Percentiles rank a stretch among this genome's conserved stretches.
Evolutionary conservation across 345 rosid genomes (phyloP).

Genomic region (Carallia pectinifolia): DNA sequence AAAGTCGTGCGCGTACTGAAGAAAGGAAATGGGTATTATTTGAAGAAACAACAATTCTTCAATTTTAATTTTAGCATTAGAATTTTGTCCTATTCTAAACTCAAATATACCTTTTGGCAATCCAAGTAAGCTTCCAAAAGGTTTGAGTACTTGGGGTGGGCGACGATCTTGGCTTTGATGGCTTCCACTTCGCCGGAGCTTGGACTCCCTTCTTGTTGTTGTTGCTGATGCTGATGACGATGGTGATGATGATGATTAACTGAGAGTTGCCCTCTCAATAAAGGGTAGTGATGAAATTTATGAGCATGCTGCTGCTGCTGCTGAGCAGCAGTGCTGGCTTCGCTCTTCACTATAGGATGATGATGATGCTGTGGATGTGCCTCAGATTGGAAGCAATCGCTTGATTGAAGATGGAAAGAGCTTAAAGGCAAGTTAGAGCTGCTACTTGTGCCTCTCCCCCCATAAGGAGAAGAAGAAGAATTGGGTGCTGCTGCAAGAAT

Average conservation of each 20-base stretch:
- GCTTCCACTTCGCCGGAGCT: slow-evolving; percentile 56
- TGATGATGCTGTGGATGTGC: slow-evolving; percentile 24
- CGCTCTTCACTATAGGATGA: slow-evolving; percentile 64
- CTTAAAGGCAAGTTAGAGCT: slow-evolving; percentile 38
- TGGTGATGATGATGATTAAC: slow-evolving; percentile 32
- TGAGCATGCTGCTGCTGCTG: slow-evolving; percentile 31
- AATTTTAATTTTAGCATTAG: no score
- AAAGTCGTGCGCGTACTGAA: neutral
- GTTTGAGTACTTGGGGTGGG: slow-evolving; percentile 87
- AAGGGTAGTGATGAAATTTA: slow-evolving; percentile 60
- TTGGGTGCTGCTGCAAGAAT: slow-evolving; percentile 36
- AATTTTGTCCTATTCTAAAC: no score
- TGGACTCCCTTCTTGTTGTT: slow-evolving; percentile 41
- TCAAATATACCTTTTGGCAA: slow-evolving; percentile 74
- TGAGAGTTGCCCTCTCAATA: slow-evolving; percentile 46
- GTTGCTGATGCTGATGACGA: slow-evolving; percentile 9
- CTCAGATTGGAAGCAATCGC: slow-evolving; percentile 55
- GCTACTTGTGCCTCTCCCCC: slow-evolving; percentile 37
- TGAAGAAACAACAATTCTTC: no score
- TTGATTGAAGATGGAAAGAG: slow-evolving; percentile 49
- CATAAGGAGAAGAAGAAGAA: slow-evolving; percentile 47
- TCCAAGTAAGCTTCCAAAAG: slow-evolving; percentile 92
- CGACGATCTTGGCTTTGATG: slow-evolving; percentile 88
- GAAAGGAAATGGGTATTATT: neutral
- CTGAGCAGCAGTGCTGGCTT: slow-evolving; percentile 45